These are phyloP conservation scores for Trametes coccinea DNA, from an alignment of 768 basidiomycete species.

Conservation along the genomic window DNA sequence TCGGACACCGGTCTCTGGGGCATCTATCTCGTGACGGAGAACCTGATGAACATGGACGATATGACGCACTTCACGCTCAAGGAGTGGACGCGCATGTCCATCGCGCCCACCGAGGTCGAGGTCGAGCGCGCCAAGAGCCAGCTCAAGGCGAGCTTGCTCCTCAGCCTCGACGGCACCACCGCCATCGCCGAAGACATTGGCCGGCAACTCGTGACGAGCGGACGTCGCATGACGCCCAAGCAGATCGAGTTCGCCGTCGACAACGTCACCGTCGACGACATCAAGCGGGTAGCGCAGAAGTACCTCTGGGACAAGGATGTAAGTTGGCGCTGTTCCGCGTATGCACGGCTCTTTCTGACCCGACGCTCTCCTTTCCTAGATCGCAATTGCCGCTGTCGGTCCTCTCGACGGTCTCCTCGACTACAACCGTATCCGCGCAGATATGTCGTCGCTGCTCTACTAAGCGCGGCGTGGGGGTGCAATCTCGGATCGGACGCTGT, in stretches of 20 bases:
- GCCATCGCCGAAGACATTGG: constrained; percentile 98
- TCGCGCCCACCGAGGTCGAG: constrained; percentile 78
- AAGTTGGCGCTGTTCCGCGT: constrained; percentile 32
- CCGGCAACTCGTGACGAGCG: constrained; percentile 94
- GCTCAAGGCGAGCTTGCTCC: constrained; percentile 90
- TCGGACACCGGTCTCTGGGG: constrained; percentile 99
- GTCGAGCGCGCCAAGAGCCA: constrained; percentile 99
- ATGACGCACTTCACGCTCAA: constrained; percentile 89
- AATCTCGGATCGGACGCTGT: constrained; percentile 15
- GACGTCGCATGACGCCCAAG: constrained; percentile 83
- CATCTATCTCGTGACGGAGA: constrained; percentile 95
- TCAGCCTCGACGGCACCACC: constrained; percentile 93
- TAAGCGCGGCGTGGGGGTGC: constrained; percentile 35
- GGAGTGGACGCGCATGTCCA: constrained; percentile 96
- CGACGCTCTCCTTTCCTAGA: constrained; percentile 39
- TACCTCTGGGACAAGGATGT: constrained; percentile 98
- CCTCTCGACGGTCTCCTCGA: constrained; percentile 90
- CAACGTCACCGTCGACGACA: constrained; percentile 83
- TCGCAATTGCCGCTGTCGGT: constrained; percentile 88
- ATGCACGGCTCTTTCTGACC: not conserved
- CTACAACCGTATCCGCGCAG: constrained; percentile 86
- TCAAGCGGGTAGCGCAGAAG: constrained; percentile 92
- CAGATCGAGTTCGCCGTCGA: constrained; percentile 95
- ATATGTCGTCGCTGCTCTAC: constrained; percentile 80
- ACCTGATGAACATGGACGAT: constrained; percentile 91